Conservation (phyloP, 257 asterid species). For the Salvia rosmarinus region DNA sequence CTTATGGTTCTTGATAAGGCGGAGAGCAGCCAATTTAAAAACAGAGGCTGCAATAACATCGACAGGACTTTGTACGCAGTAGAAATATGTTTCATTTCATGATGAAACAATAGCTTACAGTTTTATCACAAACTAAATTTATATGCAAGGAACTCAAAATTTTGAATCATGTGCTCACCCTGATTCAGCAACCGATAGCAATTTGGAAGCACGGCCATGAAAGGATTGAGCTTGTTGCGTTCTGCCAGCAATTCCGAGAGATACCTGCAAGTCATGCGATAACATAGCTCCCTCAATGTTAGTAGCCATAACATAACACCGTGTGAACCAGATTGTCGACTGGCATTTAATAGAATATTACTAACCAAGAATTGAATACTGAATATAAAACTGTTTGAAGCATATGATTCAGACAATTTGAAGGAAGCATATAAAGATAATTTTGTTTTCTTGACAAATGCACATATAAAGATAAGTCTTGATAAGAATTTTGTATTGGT, state of each 20-base stretch:
- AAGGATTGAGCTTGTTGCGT: slow-evolving; percentile 71
- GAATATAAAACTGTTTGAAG: not conserved
- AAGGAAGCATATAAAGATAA: not conserved
- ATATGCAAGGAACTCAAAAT: slow-evolving; percentile 10
- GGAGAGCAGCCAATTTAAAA: slow-evolving; percentile 3
- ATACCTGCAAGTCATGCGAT: slow-evolving; percentile 42
- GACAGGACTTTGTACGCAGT: slow-evolving; percentile 9
- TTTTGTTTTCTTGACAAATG: not conserved
- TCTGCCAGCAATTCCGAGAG: slow-evolving; percentile 70
- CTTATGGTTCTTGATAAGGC: not conserved
- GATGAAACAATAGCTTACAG: slow-evolving; percentile 1
- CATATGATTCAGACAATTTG: not conserved
- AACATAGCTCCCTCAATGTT: slow-evolving; percentile 15
- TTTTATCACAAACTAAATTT: slow-evolving; percentile 6
- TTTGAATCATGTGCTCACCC: slow-evolving; percentile 60
- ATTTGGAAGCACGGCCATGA: slow-evolving; percentile 77
- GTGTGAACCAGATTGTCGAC: not conserved
- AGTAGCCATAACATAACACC: slow-evolving; percentile 16
- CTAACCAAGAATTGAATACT: not conserved
- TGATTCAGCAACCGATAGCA: slow-evolving; percentile 73
- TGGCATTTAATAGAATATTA: not conserved
- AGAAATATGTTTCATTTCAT: not conserved
- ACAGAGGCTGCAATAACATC: slow-evolving; percentile 20
- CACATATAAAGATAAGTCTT: not conserved
- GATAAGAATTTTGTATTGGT: not conserved